These are phyloP conservation scores for Lepidium sativum DNA, from an alignment of 345 rosid genomes.

Conservation along the genomic window DNA sequence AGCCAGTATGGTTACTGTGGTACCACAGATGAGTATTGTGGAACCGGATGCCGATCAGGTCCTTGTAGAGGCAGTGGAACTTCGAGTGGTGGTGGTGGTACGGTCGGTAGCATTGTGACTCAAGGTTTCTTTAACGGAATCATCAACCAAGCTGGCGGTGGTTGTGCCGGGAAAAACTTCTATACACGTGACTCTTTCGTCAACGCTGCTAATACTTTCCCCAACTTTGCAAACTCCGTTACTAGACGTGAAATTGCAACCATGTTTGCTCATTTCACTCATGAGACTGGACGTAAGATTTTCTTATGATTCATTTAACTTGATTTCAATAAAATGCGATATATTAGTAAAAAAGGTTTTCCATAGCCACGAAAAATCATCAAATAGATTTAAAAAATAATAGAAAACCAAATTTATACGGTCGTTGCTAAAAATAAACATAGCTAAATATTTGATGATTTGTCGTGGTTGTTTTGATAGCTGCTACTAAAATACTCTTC, in stretches of 20 bases:
- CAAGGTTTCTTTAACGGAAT: conserved; percentile 35
- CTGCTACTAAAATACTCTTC: too few species aligned
- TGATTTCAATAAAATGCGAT: too few species aligned
- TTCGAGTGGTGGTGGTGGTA: conserved; percentile 7
- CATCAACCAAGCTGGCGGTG: conserved; percentile 19
- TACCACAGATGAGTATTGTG: conserved; percentile 25
- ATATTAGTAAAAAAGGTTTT: too few species aligned
- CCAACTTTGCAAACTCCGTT: conserved; percentile 14
- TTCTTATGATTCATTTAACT: too few species aligned
- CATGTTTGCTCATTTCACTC: conserved; percentile 46
- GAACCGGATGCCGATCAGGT: conserved; percentile 42
- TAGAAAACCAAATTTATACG: too few species aligned
- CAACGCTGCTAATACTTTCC: conserved; percentile 20
- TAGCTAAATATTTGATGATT: too few species aligned
- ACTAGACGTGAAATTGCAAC: conserved; percentile 43
- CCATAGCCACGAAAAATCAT: too few species aligned
- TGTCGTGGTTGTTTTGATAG: too few species aligned
- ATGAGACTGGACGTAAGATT: conserved; percentile 44
- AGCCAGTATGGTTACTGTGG: conserved; percentile 45
- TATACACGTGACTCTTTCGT: conserved; percentile 34
- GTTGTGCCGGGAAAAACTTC: conserved; percentile 41
- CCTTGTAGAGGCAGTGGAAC: conserved; percentile 27
- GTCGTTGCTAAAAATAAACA: too few species aligned
- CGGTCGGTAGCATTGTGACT: conserved; percentile 38
- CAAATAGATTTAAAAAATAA: too few species aligned